Base-by-base conservation (phyloP, 1,284 basidiomycete species). In the Moniliella sp. region DNA sequence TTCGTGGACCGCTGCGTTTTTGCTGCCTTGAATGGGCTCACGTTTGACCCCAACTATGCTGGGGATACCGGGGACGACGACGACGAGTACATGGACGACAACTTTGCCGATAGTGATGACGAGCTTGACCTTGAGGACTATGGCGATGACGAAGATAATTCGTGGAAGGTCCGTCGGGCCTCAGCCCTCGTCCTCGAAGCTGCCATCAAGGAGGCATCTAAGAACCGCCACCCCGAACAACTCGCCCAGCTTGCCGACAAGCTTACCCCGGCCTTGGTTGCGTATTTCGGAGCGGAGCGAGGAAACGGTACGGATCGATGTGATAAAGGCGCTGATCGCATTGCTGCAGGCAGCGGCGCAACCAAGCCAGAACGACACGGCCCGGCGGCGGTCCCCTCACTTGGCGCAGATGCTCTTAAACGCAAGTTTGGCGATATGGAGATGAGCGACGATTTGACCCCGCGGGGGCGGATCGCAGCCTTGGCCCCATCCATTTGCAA, bases 91-190 rank as follows among this genome's bases (percentile, higher is more conserved):
- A 28, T 27, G n/a, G 32, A 28, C 3, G 46, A 49, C 8, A 39
- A 39, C 25, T 39, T 42, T 13, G 45, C 34, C 15, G 76, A 75
- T 32, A 69, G 74, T 12, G 78, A 80, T 45, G 74, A 78, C 11
- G 26, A 49, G 19, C 39, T 45, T 30, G 48, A 55, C 13, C 12
- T 31, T 15, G 26, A 28, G 8, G 26, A 25, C 17, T 93, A 93
- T 59, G 83, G 82, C 4, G 88, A 99, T 49, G 88, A 97, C 45
- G 91, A 97, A 56, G 91, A 97, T 57, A 78, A 81, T n/a, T 93
- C 86, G 0, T 97, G 93, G 72, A 94, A 93, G 64, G 83, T 93
- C 39, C 75, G 91, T 39, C 73, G 88, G 32, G 77, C 81, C 3
- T 76, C 91, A 3, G 83, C 83, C 15, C 93, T 93, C 58, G 67